Evolutionary conservation across 2,329 filamentous ascomycete species (phyloP), one percentile per base, ranked within the genome.

Genomic region (Monilinia vaccinii-corymbosi): DNA sequence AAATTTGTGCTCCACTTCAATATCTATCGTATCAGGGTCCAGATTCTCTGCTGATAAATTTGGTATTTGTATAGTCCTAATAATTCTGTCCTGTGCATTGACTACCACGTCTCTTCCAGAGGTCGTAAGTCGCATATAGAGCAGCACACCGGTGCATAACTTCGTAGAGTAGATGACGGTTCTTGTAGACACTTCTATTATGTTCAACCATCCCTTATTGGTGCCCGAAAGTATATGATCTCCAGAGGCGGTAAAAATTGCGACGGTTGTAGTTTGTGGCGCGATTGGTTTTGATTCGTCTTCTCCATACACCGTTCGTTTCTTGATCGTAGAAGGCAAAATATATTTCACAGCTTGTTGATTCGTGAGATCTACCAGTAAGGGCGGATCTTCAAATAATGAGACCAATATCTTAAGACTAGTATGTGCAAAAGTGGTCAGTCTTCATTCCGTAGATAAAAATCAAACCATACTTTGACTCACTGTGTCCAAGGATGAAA

Each of bases 1-100:
- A 69, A 97, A 99, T 71, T 97, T 97, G 76, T 99, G 94, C 74
- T 99, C 93, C 14, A 97, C 84, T 45, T 94, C 89, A 45, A 99
- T 79, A 68, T 93, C 87, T 69, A 99, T 87, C 32, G 88, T 93
- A 68, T 95, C 88, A 23, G 88, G 83, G 66, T 96, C 89, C 47
- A 96, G 80, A 68, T 88, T 82, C 16, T 81, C 76, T 1, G 78
- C 79, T 13, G 82, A 80, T 44, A 88, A 80, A 69, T 97, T 89
- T 0, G 95, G 94, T 66, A 99, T 81, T 64, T 91, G 84, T 66
- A 99, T 87, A 1, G 94, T 97, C 63, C 95, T 85, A 70, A 99
- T 96, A 63, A 97, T 93, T 58, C 94, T 87, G 74, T 99, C 94
- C 67, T 91, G 91, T 53, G 91, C 90, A 73, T 99, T 99, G 68